A percentile compares a stretch with the other conserved stretches of the same genome.
phyloP scores from a whole-genome alignment of 192 early-diverging fungal species.

The Coemansia nantahalensis region DNA sequence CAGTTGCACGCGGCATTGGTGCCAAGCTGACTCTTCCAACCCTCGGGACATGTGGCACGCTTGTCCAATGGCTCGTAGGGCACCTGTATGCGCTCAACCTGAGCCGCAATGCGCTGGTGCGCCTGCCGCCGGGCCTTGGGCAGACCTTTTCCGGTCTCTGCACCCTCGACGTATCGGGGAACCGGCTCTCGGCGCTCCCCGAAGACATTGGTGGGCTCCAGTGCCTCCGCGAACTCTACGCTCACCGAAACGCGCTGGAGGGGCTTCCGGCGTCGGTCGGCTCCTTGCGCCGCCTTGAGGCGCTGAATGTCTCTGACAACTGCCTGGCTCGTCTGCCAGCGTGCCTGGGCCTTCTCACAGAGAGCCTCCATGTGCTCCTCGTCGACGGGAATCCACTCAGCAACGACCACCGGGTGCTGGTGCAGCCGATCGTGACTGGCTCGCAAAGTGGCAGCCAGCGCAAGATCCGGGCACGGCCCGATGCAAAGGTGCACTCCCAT shows the following conservation, averaged over 20 bases:
- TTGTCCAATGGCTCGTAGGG: constrained; percentile 7
- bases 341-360: constrained; percentile 26
- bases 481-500: no score
- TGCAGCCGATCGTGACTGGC: constrained; percentile 37
- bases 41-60: background rate
- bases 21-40: background rate
- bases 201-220: constrained; percentile 35
- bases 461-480: constrained; percentile 12
- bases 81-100: constrained; percentile 26
- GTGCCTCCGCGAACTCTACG: constrained; percentile 43
- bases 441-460: constrained; percentile 16
- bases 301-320: constrained; percentile 46
- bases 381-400: constrained; percentile 52
- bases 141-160: constrained; percentile 27
- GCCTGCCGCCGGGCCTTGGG: constrained; percentile 37
- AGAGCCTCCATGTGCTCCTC: constrained; percentile 35
- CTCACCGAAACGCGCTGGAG: constrained; percentile 33
- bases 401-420: constrained; percentile 17
- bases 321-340: constrained; percentile 22
- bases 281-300: constrained; percentile 38
- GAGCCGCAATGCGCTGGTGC: constrained; percentile 33
- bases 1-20: no score
- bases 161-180: constrained; percentile 39
- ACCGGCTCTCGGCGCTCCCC: constrained; percentile 38
- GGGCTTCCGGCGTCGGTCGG: constrained; percentile 34